Evolutionary conservation across 176 grass and related monocot genomes (phyloP).

Genomic region (Ananas comosus): DNA sequence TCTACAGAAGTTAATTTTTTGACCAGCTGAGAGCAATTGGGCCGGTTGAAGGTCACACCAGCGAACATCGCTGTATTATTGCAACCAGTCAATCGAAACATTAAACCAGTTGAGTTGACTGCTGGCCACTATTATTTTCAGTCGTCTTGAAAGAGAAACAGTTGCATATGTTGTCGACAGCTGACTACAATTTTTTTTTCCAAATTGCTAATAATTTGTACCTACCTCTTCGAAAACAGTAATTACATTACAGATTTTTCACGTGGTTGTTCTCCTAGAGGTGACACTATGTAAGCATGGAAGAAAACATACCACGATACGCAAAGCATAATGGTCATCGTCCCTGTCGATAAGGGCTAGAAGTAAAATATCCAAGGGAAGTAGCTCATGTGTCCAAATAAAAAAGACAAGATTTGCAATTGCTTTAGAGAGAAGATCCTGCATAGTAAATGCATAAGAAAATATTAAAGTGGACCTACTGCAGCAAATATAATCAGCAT

Average conservation of each 20-base stretch:
- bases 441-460: slow-evolving; percentile 21
- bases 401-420: slow-evolving; percentile 81
- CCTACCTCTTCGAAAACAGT: too few relatives aligned
- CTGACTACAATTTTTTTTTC: too few relatives aligned
- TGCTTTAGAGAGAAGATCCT: slow-evolving; percentile 92
- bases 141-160: too few relatives aligned
- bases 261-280: slow-evolving; percentile 3
- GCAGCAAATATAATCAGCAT: slow-evolving; percentile 17
- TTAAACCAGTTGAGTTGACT: too few relatives aligned
- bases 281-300: neutral
- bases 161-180: too few relatives aligned
- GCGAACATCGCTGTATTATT: too few relatives aligned
- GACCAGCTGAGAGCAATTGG: too few relatives aligned
- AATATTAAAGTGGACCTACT: slow-evolving; percentile 14
- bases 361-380: slow-evolving; percentile 89
- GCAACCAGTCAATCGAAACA: too few relatives aligned
- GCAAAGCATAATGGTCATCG: slow-evolving; percentile 86
- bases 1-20: too few relatives aligned
- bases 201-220: too few relatives aligned
- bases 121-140: too few relatives aligned
- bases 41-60: too few relatives aligned
- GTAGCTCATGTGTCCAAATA: slow-evolving; percentile 88
- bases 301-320: slow-evolving; percentile 66
- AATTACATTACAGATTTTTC: neutral
- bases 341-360: slow-evolving; percentile 95